These are phyloP conservation scores for Krasilnikovozyma curviuscula DNA, from an alignment of 768 basidiomycete genomes.

Conservation along the genomic window DNA sequence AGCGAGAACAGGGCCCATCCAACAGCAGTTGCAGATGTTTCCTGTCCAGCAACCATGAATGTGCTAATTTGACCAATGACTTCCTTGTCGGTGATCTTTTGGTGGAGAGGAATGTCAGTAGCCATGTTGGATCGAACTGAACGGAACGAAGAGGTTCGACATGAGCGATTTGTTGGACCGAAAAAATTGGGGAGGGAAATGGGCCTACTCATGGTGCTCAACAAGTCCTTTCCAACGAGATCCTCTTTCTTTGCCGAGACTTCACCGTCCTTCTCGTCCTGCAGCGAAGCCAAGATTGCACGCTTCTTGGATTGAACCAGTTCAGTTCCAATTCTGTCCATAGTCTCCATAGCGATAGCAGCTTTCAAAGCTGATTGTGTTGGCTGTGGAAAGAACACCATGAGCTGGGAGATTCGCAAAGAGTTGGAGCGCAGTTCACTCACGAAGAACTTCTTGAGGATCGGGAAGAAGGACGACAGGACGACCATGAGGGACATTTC, in stretches of 20 bases:
- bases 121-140: conserved; percentile 69
- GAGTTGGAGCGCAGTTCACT: background rate
- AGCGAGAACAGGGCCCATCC: conserved; percentile 70
- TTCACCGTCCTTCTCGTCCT: conserved; percentile 4
- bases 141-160: background rate
- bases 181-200: background rate
- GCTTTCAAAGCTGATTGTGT: background rate
- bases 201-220: conserved; percentile 53
- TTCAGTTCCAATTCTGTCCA: conserved; percentile 21
- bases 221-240: conserved; percentile 50
- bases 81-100: conserved; percentile 69
- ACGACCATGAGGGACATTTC: background rate
- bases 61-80: conserved; percentile 71
- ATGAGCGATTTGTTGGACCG: background rate
- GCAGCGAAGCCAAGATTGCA: conserved; percentile 32
- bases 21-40: conserved; percentile 64
- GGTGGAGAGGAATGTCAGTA: conserved; percentile 32
- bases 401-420: background rate
- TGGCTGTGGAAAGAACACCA: background rate
- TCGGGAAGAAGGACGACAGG: background rate
- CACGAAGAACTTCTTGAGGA: conserved; percentile 1
- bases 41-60: conserved; percentile 30
- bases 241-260: conserved; percentile 29
- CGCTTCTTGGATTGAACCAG: conserved; percentile 62
- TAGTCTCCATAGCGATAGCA: background rate